Evolutionary conservation across 208 protist genomes (phyloP).

Genomic region (Angomonas desouzai): DNA sequence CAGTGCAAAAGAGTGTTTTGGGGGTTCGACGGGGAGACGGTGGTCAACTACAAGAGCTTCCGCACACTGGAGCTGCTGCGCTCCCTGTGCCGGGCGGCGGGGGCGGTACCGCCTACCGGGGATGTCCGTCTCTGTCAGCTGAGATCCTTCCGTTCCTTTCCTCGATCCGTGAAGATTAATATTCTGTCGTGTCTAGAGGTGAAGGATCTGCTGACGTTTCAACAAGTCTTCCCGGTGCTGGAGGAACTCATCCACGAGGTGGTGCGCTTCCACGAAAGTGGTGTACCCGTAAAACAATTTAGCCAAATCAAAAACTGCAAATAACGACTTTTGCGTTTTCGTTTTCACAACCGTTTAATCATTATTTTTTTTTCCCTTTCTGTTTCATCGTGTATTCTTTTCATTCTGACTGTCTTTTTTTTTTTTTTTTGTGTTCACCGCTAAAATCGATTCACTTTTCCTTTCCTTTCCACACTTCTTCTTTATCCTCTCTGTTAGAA

Average conservation of each 20-base stretch:
- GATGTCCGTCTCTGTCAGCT: conserved; percentile 25
- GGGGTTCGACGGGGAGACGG: conserved; percentile 60
- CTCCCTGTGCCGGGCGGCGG: conserved; percentile 36
- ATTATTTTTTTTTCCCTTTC: conserved; percentile 5
- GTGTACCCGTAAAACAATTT: conserved; percentile 18
- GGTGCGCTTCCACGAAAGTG: conserved; percentile 20
- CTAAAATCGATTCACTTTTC: too few species aligned
- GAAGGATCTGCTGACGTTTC: conserved; percentile 29
- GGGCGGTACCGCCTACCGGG: conserved; percentile 20
- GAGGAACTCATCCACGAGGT: conserved; percentile 35
- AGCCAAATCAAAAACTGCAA: conserved; percentile 22
- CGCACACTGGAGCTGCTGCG: conserved; percentile 54
- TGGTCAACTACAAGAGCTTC: conserved; percentile 75
- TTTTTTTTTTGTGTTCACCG: too few species aligned
- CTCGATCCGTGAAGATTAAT: conserved; percentile 36
- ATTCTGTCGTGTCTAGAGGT: conserved; percentile 49
- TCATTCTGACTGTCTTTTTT: conserved; percentile 5
- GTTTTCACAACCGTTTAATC: too few species aligned
- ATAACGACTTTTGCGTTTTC: too few species aligned
- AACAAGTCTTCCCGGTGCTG: conserved; percentile 44
- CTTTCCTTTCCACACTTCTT: too few species aligned
- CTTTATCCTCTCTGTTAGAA: too few species aligned
- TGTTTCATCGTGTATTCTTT: neutral
- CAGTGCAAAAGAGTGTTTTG: conserved; percentile 75
- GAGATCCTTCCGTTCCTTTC: conserved; percentile 54